phyloP scores from a whole-genome alignment of 768 basidiomycete species.

The Phylloporus rhodoxanthus region DNA sequence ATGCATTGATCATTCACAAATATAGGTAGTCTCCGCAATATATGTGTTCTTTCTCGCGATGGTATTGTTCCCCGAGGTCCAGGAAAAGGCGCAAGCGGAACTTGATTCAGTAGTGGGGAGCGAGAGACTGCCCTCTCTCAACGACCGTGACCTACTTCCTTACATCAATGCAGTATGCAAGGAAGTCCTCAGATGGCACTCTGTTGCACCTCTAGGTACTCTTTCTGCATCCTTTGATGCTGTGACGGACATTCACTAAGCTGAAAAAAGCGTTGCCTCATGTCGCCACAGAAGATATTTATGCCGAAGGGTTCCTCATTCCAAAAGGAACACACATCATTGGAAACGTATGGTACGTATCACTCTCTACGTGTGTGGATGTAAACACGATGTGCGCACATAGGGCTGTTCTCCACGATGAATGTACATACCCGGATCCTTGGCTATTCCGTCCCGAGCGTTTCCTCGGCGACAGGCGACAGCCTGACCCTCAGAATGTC shows the following conservation, averaged over 20 bases:
- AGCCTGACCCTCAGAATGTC: neutral
- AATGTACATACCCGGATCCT: neutral
- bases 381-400: neutral
- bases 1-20: neutral
- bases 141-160: conserved; percentile 20
- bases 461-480: neutral
- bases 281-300: conserved; percentile 22
- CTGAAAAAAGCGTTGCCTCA: conserved; percentile 6
- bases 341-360: conserved; percentile 23
- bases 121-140: conserved; percentile 16
- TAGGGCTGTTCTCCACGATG: neutral
- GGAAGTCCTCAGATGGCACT: conserved; percentile 25
- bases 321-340: conserved; percentile 21
- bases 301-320: conserved; percentile 11
- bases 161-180: conserved; percentile 23
- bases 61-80: conserved; percentile 20
- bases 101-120: conserved; percentile 21
- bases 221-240: conserved; percentile 19
- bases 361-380: no score
- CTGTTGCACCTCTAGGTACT: conserved; percentile 14
- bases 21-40: conserved; percentile 12
- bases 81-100: conserved; percentile 21
- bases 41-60: conserved; percentile 24
- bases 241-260: neutral
- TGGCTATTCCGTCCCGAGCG: neutral